Evolutionary conservation across 768 basidiomycete genomes (phyloP), one percentile per base, ranked within the genome.

Genomic region (Boletus rubescentipes): DNA sequence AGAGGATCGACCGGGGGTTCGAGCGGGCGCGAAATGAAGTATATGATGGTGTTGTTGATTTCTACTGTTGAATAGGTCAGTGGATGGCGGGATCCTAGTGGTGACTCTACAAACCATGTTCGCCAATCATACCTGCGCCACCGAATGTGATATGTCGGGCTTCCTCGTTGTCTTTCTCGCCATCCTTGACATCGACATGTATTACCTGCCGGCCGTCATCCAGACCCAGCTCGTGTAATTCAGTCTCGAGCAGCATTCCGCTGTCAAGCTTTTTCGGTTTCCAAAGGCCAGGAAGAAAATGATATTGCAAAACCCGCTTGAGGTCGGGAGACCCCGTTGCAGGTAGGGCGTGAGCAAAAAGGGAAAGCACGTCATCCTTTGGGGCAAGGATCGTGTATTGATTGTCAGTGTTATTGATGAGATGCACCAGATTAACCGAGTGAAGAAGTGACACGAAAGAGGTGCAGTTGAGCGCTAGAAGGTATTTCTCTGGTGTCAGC

Each of bases 401-500:
- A 12, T 79, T 62, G 42, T 83, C 76, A 10, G 85, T 85, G 65
- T 85, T 80, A 57, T 91, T 90, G 72, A 92, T 79, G 57, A 91
- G 77, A 41, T 75, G 70, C 0, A 75, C 79, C 55, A 99, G 81
- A 57, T 89, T 77, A 30, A 90, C 91, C 4, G 91, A 89, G 59
- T 91, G 93, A 26, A 99, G 75, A 21, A 98, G 77, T 7, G 88
- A 86, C 48, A 98, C 90, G 68, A 98, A 98, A 30, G 81, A 80
- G 2, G 91, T 89, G 73, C 95, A 97, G 66, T 97, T 92, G 55
- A 98, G 79, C 4, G 91, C 85, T 10, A 98, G 82, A 16, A 99
- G 87, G 60, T 89, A 93, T 71, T 98, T 98, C 75, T 98, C 97
- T 16, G 95, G 89, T 5, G 95, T 98, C 40, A 94, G 73, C 55